Evolutionary conservation across 108 stramenopile genomes (phyloP).

Genomic region (Pseudonitzschia delicatissima): DNA sequence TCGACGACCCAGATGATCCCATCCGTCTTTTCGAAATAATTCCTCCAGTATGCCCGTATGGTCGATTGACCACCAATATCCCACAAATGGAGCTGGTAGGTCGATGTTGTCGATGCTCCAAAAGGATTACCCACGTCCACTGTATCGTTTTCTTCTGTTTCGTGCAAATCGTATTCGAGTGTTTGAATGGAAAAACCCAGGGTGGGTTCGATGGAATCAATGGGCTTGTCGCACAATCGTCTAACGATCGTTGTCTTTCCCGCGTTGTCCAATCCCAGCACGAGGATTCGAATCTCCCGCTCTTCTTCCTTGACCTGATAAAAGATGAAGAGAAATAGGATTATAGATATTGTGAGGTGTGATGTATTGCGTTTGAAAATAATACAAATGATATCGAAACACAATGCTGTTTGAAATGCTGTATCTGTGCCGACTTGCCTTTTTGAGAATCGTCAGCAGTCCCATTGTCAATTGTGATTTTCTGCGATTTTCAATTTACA

Average conservation of each 20-base stretch:
- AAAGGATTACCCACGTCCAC: neutral
- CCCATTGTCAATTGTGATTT: conserved; percentile 51
- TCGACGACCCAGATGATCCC: conserved; percentile 99
- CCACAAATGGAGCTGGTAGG: conserved; percentile 86
- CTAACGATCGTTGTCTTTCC: conserved; percentile 93
- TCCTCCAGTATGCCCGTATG: conserved; percentile 98
- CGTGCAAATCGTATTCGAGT: conserved; percentile 65
- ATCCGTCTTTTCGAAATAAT: conserved; percentile 99
- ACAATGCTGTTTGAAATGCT: neutral
- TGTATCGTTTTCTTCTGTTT: neutral
- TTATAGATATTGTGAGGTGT: neutral
- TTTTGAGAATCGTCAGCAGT: conserved; percentile 74
- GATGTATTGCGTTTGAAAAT: neutral
- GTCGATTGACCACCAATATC: conserved; percentile 99
- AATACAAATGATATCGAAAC: neutral
- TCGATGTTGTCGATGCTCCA: neutral
- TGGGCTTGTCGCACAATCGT: conserved; percentile 92
- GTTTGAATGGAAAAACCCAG: conserved; percentile 98
- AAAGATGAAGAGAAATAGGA: neutral
- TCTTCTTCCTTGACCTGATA: conserved; percentile 95
- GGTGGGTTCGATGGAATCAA: conserved; percentile 93
- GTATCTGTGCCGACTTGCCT: conserved; percentile 40
- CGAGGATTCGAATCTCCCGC: conserved; percentile 93
- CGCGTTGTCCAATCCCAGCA: conserved; percentile 96
- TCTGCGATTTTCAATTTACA: no score